Base-by-base conservation (phyloP, 768 basidiomycete genomes). In the Suillus weaverae region DNA sequence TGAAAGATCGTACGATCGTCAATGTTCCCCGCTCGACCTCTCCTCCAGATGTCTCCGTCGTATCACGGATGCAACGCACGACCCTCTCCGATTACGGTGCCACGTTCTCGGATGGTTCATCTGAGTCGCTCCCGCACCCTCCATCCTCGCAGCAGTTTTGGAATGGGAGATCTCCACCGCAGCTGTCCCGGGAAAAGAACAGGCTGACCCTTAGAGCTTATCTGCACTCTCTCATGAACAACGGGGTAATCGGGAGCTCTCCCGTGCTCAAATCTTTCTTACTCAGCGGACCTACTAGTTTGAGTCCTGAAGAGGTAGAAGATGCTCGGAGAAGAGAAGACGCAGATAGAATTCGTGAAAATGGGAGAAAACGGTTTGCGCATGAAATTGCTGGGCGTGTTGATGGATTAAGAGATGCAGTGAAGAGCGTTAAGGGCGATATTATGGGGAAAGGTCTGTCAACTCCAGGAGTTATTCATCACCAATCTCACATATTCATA, bases 161-260 rank as follows among this genome's bases (percentile, higher is more conserved):
- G 87, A 2, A 82, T 82, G 44, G 85, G 85, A 41, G 82, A 79
- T 46, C 81, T 81, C 1, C 81, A 81, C 63, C 70, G 22, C 86
- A 87, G 39, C 82, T 97, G 26, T 82, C 94, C 1, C 83, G 97
- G 32, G 97, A 99, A 76, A 97, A 95, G 84, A 99, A 99, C 71
- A 83, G 97, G 16, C 81, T 99, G 5, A 99, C 97, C 0, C 85
- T 99, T 20, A 88, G 97, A 22, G 89, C 95, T 0, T 99, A 98
- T 77, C 84, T 99, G n/a, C 91, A 93, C 68, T 76, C 86, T 1
- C 80, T 99, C 35, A 81, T 99, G 62, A 76, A 86, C 30, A 87
- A 87, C 1, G 85, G 88, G 1, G 81, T 82, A 26, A 83, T 97
- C n/a, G 89, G 91, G 5, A 89, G 91, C 51, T 94, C 94, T 0